Evolutionary conservation across 2,329 filamentous ascomycete genomes (phyloP).

Genomic region (Reticulascus tulasneorum): DNA sequence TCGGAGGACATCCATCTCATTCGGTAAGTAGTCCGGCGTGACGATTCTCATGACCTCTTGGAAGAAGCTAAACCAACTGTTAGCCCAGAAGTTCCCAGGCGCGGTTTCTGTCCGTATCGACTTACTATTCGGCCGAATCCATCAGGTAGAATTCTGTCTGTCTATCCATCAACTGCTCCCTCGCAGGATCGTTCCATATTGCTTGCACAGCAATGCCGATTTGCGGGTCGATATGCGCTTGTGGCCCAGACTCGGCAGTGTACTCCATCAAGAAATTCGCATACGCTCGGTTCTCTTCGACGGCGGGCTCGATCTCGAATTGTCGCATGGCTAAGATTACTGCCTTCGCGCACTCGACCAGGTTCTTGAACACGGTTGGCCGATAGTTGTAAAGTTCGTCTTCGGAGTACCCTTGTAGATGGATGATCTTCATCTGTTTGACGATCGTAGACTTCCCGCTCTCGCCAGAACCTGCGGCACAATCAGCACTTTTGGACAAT

Average conservation of each 20-base stretch:
- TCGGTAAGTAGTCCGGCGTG: slow-evolving; percentile 79
- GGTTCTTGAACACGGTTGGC: slow-evolving; percentile 95
- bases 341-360: slow-evolving; percentile 93
- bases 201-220: slow-evolving; percentile 80
- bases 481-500: slow-evolving; percentile 3
- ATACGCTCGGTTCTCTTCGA: slow-evolving; percentile 66
- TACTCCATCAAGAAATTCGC: slow-evolving; percentile 82
- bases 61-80: slow-evolving; percentile 69
- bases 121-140: slow-evolving; percentile 98
- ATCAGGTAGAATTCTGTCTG: slow-evolving; percentile 98
- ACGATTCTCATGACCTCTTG: slow-evolving; percentile 86
- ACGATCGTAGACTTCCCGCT: slow-evolving; percentile 99
- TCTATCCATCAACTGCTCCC: slow-evolving; percentile 80
- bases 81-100: slow-evolving; percentile 12
- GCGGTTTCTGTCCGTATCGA: slow-evolving; percentile 6
- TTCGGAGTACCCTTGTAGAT: slow-evolving; percentile 93
- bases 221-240: slow-evolving; percentile 74
- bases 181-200: slow-evolving; percentile 86
- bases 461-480: slow-evolving; percentile 78
- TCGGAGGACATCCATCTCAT: slow-evolving; percentile 90
- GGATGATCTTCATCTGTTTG: slow-evolving; percentile 99
- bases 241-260: slow-evolving; percentile 84
- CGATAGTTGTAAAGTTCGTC: slow-evolving; percentile 94
- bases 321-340: slow-evolving; percentile 88
- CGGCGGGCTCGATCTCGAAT: slow-evolving; percentile 77